Evolutionary conservation across 2,329 filamentous ascomycete species (phyloP).

Genomic region (Chrysoporthe puriensis): DNA sequence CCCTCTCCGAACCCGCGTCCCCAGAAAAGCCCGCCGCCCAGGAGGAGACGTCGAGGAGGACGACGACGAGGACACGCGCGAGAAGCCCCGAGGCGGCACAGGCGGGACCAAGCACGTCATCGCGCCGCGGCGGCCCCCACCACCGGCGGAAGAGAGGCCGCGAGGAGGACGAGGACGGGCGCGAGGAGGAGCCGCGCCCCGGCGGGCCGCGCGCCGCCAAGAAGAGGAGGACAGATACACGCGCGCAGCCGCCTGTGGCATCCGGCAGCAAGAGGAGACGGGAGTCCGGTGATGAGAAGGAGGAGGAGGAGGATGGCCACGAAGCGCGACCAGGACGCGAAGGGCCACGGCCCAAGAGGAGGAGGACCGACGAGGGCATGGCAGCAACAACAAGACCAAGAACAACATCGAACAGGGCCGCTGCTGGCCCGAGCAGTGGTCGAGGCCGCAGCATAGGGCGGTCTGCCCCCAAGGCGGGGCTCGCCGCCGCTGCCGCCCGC

Average conservation of each 20-base stretch:
- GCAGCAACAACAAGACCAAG: too few species aligned
- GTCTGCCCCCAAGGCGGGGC: neutral
- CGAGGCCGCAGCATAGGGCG: neutral
- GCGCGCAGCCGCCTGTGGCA: neutral
- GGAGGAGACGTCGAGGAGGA: neutral
- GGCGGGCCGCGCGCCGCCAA: neutral
- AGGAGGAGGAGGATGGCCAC: too few species aligned
- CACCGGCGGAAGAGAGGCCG: slow-evolving; percentile 7
- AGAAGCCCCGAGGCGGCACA: neutral
- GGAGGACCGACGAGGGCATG: neutral
- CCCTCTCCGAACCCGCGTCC: neutral
- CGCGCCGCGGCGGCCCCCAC: neutral
- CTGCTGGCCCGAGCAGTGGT: neutral
- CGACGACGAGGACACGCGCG: neutral
- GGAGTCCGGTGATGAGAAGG: neutral
- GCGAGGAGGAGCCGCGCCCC: neutral
- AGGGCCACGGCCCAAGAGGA: slow-evolving; percentile 6
- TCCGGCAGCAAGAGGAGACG: slow-evolving; percentile 8
- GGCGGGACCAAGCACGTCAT: slow-evolving; percentile 10
- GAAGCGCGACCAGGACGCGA: neutral
- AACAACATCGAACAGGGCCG: neutral
- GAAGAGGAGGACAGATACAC: slow-evolving; percentile 11
- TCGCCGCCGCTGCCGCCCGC: neutral
- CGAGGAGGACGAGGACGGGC: neutral
- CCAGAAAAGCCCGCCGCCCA: neutral